A percentile compares a stretch with the other conserved stretches of the same genome.
These are phyloP conservation scores for Eucalyptus fibrosa DNA, from an alignment of 345 rosid species.

Conservation along the genomic window DNA sequence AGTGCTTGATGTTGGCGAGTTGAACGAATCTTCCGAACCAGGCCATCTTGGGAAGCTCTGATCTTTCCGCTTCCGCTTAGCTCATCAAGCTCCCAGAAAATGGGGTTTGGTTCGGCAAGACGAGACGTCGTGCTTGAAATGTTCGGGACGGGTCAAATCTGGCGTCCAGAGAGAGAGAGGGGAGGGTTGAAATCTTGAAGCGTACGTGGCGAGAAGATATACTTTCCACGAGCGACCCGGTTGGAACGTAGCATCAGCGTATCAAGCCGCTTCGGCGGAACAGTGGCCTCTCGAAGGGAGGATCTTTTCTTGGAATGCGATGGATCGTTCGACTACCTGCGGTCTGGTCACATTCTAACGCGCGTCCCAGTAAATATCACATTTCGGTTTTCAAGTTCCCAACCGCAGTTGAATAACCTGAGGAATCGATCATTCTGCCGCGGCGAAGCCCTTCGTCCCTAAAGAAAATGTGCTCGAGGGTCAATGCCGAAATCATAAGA, in stretches of 20 bases:
- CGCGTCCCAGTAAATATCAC: background rate
- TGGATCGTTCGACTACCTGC: background rate
- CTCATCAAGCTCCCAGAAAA: background rate
- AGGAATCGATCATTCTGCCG: no score
- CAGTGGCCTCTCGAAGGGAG: background rate
- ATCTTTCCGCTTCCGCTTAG: background rate
- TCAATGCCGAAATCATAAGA: background rate
- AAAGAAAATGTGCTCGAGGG: background rate
- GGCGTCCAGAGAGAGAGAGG: background rate
- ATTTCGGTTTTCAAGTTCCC: background rate
- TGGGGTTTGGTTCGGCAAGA: background rate
- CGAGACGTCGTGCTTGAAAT: background rate
- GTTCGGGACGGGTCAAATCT: background rate
- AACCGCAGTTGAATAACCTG: background rate
- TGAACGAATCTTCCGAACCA: conserved; percentile 18
- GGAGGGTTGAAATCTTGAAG: background rate
- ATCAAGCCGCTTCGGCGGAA: background rate
- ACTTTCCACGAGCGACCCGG: background rate
- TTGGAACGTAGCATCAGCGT: background rate
- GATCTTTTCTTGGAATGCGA: background rate
- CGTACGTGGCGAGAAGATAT: background rate
- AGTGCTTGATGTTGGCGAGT: conserved; percentile 1
- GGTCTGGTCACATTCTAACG: background rate
- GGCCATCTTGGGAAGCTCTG: conserved; percentile 5
- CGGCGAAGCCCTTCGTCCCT: background rate